These are phyloP conservation scores for Boletus tomentosulus DNA, from an alignment of 768 basidiomycete species.

Conservation along the genomic window DNA sequence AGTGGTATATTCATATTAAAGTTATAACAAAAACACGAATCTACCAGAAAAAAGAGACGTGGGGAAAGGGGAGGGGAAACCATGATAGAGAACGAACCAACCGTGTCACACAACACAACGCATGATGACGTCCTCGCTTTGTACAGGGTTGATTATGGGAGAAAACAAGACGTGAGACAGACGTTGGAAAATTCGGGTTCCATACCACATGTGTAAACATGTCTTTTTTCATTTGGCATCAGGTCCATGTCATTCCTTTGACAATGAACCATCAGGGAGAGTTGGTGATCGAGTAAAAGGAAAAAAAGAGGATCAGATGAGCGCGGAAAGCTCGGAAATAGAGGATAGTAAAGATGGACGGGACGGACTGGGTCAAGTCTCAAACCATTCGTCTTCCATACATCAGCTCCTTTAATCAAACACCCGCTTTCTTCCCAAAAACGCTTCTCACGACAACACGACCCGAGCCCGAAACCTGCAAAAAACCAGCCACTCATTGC, in stretches of 20 bases:
- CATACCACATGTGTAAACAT: conserved; percentile 27
- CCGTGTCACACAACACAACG: conserved; percentile 27
- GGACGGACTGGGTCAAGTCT: conserved; percentile 36
- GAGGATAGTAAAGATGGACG: conserved; percentile 30
- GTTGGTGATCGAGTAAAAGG: conserved; percentile 12
- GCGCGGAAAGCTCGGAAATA: conserved; percentile 17
- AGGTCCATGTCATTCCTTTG: conserved; percentile 4
- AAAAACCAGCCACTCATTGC: conserved; percentile 30
- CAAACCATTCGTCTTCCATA: conserved; percentile 19
- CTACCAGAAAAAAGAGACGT: neutral
- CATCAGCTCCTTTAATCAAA: neutral
- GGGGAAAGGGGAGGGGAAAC: neutral
- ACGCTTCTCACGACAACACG: conserved; percentile 12
- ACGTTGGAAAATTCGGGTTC: conserved; percentile 14
- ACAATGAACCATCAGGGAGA: conserved; percentile 8
- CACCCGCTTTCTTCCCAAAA: neutral
- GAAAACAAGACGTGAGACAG: conserved; percentile 17
- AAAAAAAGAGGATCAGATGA: conserved; percentile 24
- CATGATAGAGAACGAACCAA: conserved; percentile 24
- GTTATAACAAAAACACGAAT: conserved; percentile 5
- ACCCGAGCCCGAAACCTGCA: conserved; percentile 25
- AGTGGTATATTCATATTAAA: conserved; percentile 21
- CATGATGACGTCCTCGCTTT: conserved; percentile 13
- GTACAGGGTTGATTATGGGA: conserved; percentile 20
- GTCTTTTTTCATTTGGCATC: conserved; percentile 11